Evolutionary conservation across 225 moss, liverwort and hornwort genomes (phyloP).

Genomic region (Marchantia polymorpha): DNA sequence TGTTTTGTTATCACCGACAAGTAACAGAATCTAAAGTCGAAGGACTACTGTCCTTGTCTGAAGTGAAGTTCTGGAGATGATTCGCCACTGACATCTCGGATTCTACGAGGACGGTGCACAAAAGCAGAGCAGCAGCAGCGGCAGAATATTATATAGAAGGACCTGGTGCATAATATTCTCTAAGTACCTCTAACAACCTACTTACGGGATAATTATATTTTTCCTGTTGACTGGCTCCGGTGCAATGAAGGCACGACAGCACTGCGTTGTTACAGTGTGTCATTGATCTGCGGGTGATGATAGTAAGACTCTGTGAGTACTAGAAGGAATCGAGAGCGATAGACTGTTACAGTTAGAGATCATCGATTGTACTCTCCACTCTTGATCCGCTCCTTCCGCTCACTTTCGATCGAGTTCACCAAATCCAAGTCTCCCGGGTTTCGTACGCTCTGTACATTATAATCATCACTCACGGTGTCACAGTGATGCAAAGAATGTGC

Average conservation of each 20-base stretch:
- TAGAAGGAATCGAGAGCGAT: background rate
- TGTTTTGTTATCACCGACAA: too few relatives aligned
- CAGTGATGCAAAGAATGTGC: constrained; percentile 1
- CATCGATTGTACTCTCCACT: background rate
- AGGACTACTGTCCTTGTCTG: too few relatives aligned
- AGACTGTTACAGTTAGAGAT: constrained; percentile 1
- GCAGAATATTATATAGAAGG: too few relatives aligned
- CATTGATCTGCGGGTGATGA: background rate
- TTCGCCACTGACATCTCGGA: too few relatives aligned
- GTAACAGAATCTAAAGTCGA: too few relatives aligned
- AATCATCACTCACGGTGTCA: background rate
- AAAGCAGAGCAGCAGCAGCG: too few relatives aligned
- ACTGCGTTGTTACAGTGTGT: too few relatives aligned
- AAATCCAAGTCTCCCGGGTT: background rate
- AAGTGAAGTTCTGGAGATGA: too few relatives aligned
- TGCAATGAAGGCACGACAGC: too few relatives aligned
- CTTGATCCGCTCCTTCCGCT: background rate
- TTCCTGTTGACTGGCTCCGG: background rate
- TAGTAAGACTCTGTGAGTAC: background rate
- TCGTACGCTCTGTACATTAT: background rate
- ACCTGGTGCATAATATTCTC: too few relatives aligned
- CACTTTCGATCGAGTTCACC: background rate
- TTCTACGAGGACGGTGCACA: too few relatives aligned
- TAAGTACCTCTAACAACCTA: too few relatives aligned
- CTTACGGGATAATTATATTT: background rate